phyloP scores from a whole-genome alignment of 257 asterid species.

The Petunia secreta region DNA sequence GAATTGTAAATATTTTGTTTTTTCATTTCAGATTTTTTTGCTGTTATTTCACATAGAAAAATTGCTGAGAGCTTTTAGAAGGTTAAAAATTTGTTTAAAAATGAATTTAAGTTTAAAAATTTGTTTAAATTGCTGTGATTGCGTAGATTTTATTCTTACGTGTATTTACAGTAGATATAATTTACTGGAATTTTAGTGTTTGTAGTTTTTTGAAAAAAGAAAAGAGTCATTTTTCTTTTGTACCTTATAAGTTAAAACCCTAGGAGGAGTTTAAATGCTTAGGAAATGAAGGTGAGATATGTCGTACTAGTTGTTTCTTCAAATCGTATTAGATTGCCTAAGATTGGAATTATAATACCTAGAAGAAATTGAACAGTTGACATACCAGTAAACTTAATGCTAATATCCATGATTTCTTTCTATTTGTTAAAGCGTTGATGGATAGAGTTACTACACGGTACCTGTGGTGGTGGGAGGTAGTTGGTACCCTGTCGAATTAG shows the following conservation, averaged over 20 bases:
- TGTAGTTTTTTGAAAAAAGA: neutral
- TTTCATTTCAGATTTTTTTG: neutral
- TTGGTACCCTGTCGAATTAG: neutral
- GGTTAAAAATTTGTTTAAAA: conserved; percentile 15
- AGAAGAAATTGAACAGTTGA: no score
- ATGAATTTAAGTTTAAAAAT: neutral
- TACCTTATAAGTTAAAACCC: neutral
- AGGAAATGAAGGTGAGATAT: neutral
- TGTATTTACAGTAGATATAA: neutral
- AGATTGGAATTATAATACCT: no score
- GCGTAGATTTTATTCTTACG: neutral
- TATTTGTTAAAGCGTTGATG: no score
- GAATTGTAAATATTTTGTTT: neutral
- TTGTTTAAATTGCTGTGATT: conserved; percentile 1
- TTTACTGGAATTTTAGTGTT: neutral
- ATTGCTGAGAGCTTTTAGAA: conserved; percentile 1
- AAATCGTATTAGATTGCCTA: no score
- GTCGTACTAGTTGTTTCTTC: neutral
- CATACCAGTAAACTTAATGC: no score
- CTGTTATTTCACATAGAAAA: neutral
- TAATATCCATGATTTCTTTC: no score
- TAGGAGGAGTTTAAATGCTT: conserved; percentile 13
- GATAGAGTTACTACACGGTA: neutral
- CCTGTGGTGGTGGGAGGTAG: neutral
- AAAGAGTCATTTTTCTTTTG: neutral